Evolutionary conservation across 371 early-diverging fungal species (phyloP), one percentile per base, ranked within the genome.

Genomic region (Mycotypha africana): DNA sequence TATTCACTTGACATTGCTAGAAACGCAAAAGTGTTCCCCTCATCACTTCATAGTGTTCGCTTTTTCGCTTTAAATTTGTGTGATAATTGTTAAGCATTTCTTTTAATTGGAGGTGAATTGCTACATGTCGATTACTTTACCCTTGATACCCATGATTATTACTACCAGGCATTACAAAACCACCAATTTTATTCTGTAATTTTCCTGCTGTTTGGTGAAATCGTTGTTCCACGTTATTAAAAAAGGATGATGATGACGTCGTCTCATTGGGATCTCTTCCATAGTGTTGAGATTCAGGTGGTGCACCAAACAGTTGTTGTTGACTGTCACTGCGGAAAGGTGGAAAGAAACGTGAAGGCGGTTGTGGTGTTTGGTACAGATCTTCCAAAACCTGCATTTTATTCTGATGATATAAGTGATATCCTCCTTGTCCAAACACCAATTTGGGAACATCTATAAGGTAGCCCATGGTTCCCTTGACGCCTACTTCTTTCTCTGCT

Each of bases 391-490:
- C 24, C 11, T 58, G 38, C 23, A 33, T 23, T 34, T 58, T 58
- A 6, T 52, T 42, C 34, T 58, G 58, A 19, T 52, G 45, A 21
- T 50, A 51, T 30, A 65, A 44, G 20, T 62, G 62, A 23, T 53
- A 49, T 8, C 67, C 72, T 16, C 56, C 60, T 51, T 67, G 62
- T 2, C 72, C 59, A 56, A 71, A 71, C n/a, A 71, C 43, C 9
- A 71, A 38, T 21, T 53, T 52, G 5, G 73, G 73, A 6, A 58
- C 64, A 47, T 65, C 69, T 19, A 72, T 53, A 15, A 66, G 40
- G 46, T 72, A 72, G 28, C 68, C 68, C 56, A 61, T 63, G 4
- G 73, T 72, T 2, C 66, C 66, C 38, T 68, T 68, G 8, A 59
- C 45, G 26, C 73, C 73, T 11, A 58, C 58, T 24, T 63, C 59